Evolutionary conservation across 2,329 filamentous ascomycete genomes (phyloP).

Genomic region (Mycocentrospora acerina): DNA sequence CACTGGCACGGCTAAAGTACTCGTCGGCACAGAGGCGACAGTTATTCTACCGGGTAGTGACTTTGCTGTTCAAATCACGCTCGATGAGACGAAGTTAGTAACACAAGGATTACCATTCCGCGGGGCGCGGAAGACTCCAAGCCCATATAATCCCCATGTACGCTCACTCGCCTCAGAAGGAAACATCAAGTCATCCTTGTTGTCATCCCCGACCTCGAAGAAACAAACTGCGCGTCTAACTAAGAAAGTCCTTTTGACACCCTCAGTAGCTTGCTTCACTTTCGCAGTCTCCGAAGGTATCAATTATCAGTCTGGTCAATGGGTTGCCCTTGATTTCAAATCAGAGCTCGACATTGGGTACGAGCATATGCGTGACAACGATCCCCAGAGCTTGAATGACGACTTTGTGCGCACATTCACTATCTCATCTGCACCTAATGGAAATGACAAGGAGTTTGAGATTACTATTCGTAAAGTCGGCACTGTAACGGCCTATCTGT

Average conservation of each 20-base stretch:
- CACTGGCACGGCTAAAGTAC: constrained; percentile 67
- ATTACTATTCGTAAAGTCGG: constrained; percentile 73
- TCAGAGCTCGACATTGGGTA: constrained; percentile 72
- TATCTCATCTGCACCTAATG: constrained; percentile 61
- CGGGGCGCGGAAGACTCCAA: constrained; percentile 59
- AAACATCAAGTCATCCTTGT: constrained; percentile 21
- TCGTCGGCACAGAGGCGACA: constrained; percentile 65
- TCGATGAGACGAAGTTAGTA: constrained; percentile 65
- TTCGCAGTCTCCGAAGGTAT: constrained; percentile 51
- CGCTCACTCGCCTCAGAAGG: constrained; percentile 65
- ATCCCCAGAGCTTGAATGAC: constrained; percentile 79
- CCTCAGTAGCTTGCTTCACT: constrained; percentile 66
- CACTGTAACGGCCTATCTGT: constrained; percentile 66
- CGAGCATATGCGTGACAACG: constrained; percentile 79
- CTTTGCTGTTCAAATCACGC: constrained; percentile 68
- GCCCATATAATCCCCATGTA: constrained; percentile 78
- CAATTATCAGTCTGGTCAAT: constrained; percentile 69
- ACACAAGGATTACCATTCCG: constrained; percentile 67
- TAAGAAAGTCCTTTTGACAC: constrained; percentile 61
- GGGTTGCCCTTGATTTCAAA: constrained; percentile 73
- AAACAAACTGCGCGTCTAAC: constrained; percentile 57
- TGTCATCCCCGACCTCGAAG: constrained; percentile 1
- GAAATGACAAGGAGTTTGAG: constrained; percentile 57
- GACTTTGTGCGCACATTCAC: constrained; percentile 85
- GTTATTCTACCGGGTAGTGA: constrained; percentile 67